Base-by-base conservation (phyloP, 192 early-diverging fungal genomes). In the Phycomyces nitens region DNA sequence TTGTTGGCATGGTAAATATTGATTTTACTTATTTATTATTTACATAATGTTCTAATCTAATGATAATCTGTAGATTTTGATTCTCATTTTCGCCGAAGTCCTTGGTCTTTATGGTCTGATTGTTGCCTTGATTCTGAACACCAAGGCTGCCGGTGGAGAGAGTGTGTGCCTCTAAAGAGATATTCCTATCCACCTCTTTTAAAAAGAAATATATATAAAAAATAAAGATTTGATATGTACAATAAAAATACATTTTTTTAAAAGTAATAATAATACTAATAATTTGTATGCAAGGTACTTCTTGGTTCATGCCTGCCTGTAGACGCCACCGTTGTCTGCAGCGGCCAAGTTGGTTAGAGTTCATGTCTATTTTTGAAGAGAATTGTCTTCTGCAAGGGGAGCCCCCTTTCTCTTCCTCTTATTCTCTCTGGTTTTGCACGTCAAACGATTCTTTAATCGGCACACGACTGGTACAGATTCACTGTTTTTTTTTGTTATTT, bases 11-110 rank as follows among this genome's bases (percentile, higher is more conserved):
- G 92, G 89, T 91, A 40, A 54, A 24, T 44, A 43, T 60, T 14
- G 47, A 12, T 62, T 68, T 58, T 54, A 24, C 6, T 49, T 41
- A 15, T 50, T 47, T 60, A 10, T 59, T 34, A 20, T 12, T 15
- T 60, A 57, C 16, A 65, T 51, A n/a, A 56, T 61, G 9, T 42
- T 40, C 18, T 29, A 38, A 16, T 61, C 26, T 58, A 43, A 58
- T n/a, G 69, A 57, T 29, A 78, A 84, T 72, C 79, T 27, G 21
- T 62, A 67, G 74, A 65, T 76, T 65, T 81, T 99, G 72, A 96
- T 99, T 60, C 89, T 99, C 54, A 99, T 99, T 88, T 99, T 99
- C 77, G 95, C 96, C 62, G 97, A 99, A 85, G 97, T 99, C 8
- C 82, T 99, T 72, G 94, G 93, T 71, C 85, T 97, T 53, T 97